Evolutionary conservation across 208 protist species (phyloP), one percentile per base, ranked within the genome.

Genomic region (Acanthamoeba lenticulata): DNA sequence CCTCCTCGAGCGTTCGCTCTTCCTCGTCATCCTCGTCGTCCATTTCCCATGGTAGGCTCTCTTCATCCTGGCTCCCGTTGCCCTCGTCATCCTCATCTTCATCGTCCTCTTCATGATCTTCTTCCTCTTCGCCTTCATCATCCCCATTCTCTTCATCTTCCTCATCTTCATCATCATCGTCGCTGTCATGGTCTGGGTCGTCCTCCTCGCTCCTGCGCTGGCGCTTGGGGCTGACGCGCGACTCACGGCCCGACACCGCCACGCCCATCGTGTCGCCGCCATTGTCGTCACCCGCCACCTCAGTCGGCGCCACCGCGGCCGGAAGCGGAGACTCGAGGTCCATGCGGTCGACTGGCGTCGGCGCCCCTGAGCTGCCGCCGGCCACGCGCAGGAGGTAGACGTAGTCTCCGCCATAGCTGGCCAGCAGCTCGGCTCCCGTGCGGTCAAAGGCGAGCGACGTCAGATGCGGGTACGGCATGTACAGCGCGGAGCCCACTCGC

Each of bases 321-420:
- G 34, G 11, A 15, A 24, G 1, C 24, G 15, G 9, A 81, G 36
- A 5, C 47, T 52, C 47, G 47, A 52, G 9, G 27, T 65, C 57
- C 57, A 65, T 65, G 4, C 57, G 1, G 11, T 65, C 57, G 27
- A n/a, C 57, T 0, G 11, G 4, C 57, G 57, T 34, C 27, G 27
- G 27, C 4, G 27, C 57, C 1, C 34, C 57, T 6, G 57, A n/a
- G n/a, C n/a, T 7, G 5, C 69, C 40, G 34, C 69, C 40, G 0
- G 17, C 69, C 69, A 45, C 6, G 21, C 19, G 27, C 29, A 40
- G 21, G 19, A 81, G 69, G 19, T 81, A 81, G 24, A 81, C 32
- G 40, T 81, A 81, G 69, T 81, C 69, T 6, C 69, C 57, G 15
- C 69, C 69, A 81, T 81, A 81, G 34, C 38, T 81, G 5, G 69